Evolutionary conservation across 2,329 filamentous ascomycete species (phyloP).

Genomic region (Claviceps lovelessii): DNA sequence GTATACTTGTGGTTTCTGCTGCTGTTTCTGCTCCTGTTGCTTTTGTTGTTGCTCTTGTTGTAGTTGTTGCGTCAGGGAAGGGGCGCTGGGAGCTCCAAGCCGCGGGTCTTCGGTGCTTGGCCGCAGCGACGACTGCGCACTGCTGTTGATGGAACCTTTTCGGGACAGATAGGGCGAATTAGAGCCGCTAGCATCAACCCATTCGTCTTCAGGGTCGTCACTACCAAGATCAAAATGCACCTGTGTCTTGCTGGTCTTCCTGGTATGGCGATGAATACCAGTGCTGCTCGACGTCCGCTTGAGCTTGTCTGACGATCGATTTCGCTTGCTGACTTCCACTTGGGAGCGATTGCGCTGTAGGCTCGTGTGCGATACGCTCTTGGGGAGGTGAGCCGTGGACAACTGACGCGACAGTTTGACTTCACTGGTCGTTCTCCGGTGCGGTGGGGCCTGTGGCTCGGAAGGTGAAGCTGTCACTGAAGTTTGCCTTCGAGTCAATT

Average conservation of each 20-base stretch:
- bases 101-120: constrained; percentile 20
- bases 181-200: constrained; percentile 52
- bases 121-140: constrained; percentile 32
- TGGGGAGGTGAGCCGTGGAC: constrained; percentile 32
- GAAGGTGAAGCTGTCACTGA: constrained; percentile 30
- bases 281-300: constrained; percentile 40
- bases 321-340: constrained; percentile 38
- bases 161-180: constrained; percentile 41
- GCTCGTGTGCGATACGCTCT: constrained; percentile 39
- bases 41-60: neutral
- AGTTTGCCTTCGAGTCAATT: constrained; percentile 28
- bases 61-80: constrained; percentile 4
- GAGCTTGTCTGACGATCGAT: constrained; percentile 36
- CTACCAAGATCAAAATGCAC: constrained; percentile 52
- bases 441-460: constrained; percentile 17
- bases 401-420: constrained; percentile 32
- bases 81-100: constrained; percentile 21
- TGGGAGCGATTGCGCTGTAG: constrained; percentile 48
- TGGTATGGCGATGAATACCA: constrained; percentile 27
- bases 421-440: constrained; percentile 38
- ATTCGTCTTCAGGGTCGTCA: constrained; percentile 39
- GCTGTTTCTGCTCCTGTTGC: neutral
- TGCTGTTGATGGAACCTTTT: constrained; percentile 34
- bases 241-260: constrained; percentile 28
- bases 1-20: neutral